These are phyloP conservation scores for Teunomyces cretensis DNA, from an alignment of 805 yeast genomes.

Conservation along the genomic window DNA sequence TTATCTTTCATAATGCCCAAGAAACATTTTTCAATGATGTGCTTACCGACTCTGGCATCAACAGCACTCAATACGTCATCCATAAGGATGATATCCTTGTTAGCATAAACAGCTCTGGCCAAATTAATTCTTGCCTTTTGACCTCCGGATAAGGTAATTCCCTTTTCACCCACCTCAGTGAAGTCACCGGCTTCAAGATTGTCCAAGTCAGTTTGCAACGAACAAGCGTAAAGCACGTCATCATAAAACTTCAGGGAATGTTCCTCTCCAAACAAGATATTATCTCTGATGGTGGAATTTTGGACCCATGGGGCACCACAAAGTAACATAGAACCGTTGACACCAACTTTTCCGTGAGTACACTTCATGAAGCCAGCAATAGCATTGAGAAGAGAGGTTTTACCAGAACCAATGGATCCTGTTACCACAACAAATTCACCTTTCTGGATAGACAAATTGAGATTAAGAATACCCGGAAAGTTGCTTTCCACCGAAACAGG, in stretches of 20 bases:
- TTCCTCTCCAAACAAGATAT: conserved; percentile 29
- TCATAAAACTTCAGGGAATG: conserved; percentile 23
- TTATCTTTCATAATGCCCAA: conserved; percentile 24
- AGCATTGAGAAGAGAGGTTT: conserved; percentile 36
- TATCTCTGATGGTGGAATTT: conserved; percentile 32
- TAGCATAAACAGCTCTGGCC: conserved; percentile 74
- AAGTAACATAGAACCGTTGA: conserved; percentile 27
- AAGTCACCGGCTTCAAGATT: conserved; percentile 52
- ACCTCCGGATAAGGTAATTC: conserved; percentile 78
- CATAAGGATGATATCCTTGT: conserved; percentile 60
- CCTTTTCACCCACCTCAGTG: conserved; percentile 39
- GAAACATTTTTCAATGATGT: conserved; percentile 33
- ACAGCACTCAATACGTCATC: conserved; percentile 71
- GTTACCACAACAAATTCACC: conserved; percentile 38
- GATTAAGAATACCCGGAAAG: conserved; percentile 16
- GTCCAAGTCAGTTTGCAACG: conserved; percentile 61
- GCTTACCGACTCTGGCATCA: conserved; percentile 39
- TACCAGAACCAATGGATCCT: conserved; percentile 38
- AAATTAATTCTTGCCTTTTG: conserved; percentile 77
- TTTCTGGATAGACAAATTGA: conserved; percentile 24
- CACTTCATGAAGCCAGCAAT: conserved; percentile 36
- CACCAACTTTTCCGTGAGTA: conserved; percentile 18
- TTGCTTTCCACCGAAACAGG: background rate
- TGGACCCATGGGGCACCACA: conserved; percentile 40
- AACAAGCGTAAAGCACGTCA: conserved; percentile 51